Evolutionary conservation across 805 yeast genomes (phyloP).

Genomic region (Lachancea cidri): DNA sequence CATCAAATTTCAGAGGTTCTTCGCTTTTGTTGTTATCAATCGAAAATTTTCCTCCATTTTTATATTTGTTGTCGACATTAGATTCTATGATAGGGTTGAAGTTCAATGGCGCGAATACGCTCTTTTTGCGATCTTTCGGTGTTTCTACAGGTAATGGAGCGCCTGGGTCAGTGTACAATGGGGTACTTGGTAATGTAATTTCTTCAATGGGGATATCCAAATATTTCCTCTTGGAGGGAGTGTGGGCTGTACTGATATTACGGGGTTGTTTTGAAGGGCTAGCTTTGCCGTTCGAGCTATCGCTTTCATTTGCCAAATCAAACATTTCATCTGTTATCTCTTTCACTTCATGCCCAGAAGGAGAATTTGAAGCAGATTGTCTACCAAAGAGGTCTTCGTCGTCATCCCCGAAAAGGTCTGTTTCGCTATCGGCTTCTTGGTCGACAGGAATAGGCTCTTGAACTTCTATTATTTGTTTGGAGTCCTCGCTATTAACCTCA

Average conservation of each 20-base stretch:
- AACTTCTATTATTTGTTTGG: neutral
- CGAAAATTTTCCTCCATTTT: slow-evolving; percentile 85
- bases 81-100: slow-evolving; percentile 76
- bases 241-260: slow-evolving; percentile 5
- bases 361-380: neutral
- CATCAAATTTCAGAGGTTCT: slow-evolving; percentile 30
- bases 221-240: slow-evolving; percentile 24
- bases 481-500: slow-evolving; percentile 9
- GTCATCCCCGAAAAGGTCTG: slow-evolving; percentile 31
- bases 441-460: slow-evolving; percentile 1
- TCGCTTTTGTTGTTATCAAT: slow-evolving; percentile 27
- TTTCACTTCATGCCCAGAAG: slow-evolving; percentile 3
- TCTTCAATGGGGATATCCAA: slow-evolving; percentile 55
- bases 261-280: slow-evolving; percentile 1
- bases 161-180: slow-evolving; percentile 71
- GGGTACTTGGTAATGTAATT: slow-evolving; percentile 49
- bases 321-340: slow-evolving; percentile 15
- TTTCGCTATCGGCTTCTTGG: slow-evolving; percentile 15
- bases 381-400: slow-evolving; percentile 20
- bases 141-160: slow-evolving; percentile 67
- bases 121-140: slow-evolving; percentile 43
- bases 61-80: slow-evolving; percentile 79
- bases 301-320: slow-evolving; percentile 11
- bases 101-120: slow-evolving; percentile 75
- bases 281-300: slow-evolving; percentile 5